Base-by-base conservation (phyloP, 1,284 basidiomycete genomes). In the Cystobasidium slooffiae region DNA sequence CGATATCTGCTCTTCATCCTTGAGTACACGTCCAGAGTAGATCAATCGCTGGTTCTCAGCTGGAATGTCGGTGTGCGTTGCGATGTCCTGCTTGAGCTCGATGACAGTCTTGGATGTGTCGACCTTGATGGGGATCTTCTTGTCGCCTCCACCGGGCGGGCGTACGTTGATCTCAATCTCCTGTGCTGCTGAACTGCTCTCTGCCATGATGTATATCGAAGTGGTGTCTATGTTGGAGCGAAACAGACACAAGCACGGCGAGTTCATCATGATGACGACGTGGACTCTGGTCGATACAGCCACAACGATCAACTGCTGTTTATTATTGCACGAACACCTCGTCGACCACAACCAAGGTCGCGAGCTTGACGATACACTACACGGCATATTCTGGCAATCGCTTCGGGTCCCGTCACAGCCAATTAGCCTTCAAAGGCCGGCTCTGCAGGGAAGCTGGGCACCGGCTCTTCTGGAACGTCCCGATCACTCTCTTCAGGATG, bases 1-100 rank as follows among this genome's bases (percentile, higher is more conserved):
- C 9, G 63, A 72, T 37, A 80, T 59, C 7, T 68, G 37, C 22
- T 80, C 77, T 53, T 81, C 80, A 64, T 81, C 79, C 73, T 80
- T 81, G 20, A 81, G 74, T 1, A 81, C 78, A 22, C 78, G 51
- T 6, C 81, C 81, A 6, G 75, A 77, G 65, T 79, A 81, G 75
- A 81, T 81, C 14, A 81, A 72, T 52, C 76, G 37, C 59, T 75
- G 77, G 46, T 63, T 67, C 64, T 78, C 79, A n/a, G 74, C 73
- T 41, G 77, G 74, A 49, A 77, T 76, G 39, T 80, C 73, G 43
- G 68, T 59, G 51, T 66, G 62, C 8, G 66, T 74, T 41, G 77
- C 76, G 53, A 80, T 76, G 10, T 68, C 69, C 53, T 78, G 68
- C 75, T 81, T 81, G 68, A 81, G 78, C 58, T 81, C 77, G 47